phyloP scores from a whole-genome alignment of 2,329 filamentous ascomycete genomes.

The Fusarium bactridioides region DNA sequence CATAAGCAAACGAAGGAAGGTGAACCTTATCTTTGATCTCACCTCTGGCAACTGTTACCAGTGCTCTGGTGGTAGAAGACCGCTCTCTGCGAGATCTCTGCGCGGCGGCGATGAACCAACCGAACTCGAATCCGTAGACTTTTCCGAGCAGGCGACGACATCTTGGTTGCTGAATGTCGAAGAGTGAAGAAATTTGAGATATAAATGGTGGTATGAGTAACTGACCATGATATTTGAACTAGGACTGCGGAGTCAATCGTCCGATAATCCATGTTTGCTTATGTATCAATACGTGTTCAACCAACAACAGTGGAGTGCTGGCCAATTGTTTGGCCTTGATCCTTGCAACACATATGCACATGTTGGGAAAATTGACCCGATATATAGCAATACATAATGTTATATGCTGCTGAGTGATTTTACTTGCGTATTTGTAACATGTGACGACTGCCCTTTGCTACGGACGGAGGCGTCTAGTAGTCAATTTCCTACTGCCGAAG shows the following conservation, averaged over 20 bases:
- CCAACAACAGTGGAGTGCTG: neutral
- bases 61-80: neutral
- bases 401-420: neutral
- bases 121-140: rapidly evolving
- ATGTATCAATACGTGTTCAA: neutral
- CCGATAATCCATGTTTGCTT: neutral
- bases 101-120: rapidly evolving
- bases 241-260: neutral
- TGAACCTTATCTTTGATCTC: rapidly evolving
- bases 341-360: neutral
- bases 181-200: rapidly evolving
- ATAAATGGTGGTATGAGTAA: rapidly evolving
- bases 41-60: neutral
- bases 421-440: rapidly evolving
- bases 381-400: neutral
- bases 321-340: neutral
- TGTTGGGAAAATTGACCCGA: neutral
- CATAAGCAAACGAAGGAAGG: rapidly evolving
- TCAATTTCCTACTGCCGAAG: neutral
- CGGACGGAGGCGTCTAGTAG: neutral
- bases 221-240: neutral
- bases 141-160: neutral
- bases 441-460: neutral
- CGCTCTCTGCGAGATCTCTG: rapidly evolving
- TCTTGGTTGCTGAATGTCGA: rapidly evolving